Base-by-base conservation (phyloP, 257 asterid species). In the Plantago ovata region DNA sequence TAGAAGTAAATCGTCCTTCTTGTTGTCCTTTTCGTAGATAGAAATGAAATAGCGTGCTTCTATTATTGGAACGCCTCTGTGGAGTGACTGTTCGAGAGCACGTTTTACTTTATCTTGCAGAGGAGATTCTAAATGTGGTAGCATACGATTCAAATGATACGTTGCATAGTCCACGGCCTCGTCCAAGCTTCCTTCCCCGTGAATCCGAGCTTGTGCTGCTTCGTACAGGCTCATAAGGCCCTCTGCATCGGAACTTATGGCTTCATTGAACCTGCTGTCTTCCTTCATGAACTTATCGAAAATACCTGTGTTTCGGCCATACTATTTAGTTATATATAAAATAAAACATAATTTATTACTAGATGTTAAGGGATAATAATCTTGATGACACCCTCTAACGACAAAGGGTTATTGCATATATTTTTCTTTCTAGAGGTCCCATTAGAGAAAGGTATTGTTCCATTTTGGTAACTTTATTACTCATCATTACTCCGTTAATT, bases 141-240 rank as follows among this genome's bases (percentile, higher is more conserved):
- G 22, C 66, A 61, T 43, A 13, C 18, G 15, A 13, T 67, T 57
- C 9, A 63, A 20, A 18, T 52, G 44, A 41, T 32, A 12, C 0
- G 9, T 21, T 6, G 54, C 33, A 13, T 52, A 42, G 12, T n/a
- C 12, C 38, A 61, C 38, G 12, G 73, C 77, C 39, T 70, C 74
- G 14, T 78, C 78, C 5, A 78, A 71, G 14, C 71, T 61, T 3
- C 28, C 43, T n/a, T 78, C 84, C 20, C 71, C 69, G 13, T 67
- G 72, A 22, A 62, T 71, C 47, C 75, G 36, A 13, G 65, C 18
- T 9, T 77, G 76, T 9, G 79, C 61, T 10, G 77, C 82, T 66
- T 77, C 77, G 10, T 66, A 77, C 52, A 77, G 13, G 60, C 64
- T 72, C 10, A 72, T 43, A 16, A 77, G 1, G 2, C 75, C 77